Conservation (phyloP, 352 stramenopile species). For the Globisporangium emineosum region DNA sequence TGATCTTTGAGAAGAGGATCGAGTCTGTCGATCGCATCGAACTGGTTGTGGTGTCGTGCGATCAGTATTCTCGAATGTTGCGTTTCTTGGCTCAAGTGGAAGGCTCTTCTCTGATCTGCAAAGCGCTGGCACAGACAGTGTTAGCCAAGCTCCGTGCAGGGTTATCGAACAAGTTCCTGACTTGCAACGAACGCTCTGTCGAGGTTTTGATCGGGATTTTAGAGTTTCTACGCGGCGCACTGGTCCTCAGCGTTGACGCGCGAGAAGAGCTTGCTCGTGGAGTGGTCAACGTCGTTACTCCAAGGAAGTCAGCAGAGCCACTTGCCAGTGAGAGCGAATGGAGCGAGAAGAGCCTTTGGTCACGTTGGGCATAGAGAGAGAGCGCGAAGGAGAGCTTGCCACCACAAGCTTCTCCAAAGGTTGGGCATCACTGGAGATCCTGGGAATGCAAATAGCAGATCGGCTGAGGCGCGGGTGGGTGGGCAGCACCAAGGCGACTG, state of each 20-base stretch:
- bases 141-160: constrained; percentile 59
- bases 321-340: too few species aligned
- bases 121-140: constrained; percentile 47
- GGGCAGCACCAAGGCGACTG: too few species aligned
- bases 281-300: constrained; percentile 79
- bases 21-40: constrained; percentile 64
- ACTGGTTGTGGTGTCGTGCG: constrained; percentile 49
- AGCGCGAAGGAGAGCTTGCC: too few species aligned
- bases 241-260: constrained; percentile 49
- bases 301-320: too few species aligned
- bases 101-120: constrained; percentile 40
- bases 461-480: too few species aligned
- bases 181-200: constrained; percentile 59
- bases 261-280: constrained; percentile 50
- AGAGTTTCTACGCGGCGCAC: constrained; percentile 72
- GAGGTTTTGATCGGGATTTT: constrained; percentile 75
- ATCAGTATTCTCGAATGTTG: constrained; percentile 76
- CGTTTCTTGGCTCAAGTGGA: constrained; percentile 69
- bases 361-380: too few species aligned
- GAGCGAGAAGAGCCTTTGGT: too few species aligned
- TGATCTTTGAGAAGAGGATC: constrained; percentile 72
- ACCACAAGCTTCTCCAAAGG: too few species aligned
- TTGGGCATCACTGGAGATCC: too few species aligned
- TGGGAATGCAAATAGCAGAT: too few species aligned
- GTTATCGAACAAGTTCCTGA: constrained; percentile 80